A percentile compares a stretch with the other conserved stretches of the same genome.
Conservation (phyloP, 2,329 filamentous ascomycete species). For the Boeremia exigua region DNA sequence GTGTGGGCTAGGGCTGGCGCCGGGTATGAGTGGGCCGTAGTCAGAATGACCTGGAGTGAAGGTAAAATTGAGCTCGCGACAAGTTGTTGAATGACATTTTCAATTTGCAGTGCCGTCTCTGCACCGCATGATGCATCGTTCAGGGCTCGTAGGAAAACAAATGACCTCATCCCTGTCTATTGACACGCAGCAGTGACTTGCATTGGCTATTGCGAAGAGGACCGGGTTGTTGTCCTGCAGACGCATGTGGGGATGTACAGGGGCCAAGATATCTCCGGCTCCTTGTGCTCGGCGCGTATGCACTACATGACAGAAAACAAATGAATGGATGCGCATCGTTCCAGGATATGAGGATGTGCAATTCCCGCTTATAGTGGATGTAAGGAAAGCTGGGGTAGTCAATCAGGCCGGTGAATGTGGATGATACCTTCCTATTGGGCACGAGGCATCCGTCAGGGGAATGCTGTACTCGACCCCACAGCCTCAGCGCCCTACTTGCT, state of each 20-base stretch:
- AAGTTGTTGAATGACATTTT: slow-evolving; percentile 2
- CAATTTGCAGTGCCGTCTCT: slow-evolving; percentile 3
- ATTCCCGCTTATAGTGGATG: neutral
- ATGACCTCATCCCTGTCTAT: slow-evolving; percentile 7
- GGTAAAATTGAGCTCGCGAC: neutral
- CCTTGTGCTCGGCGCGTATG: slow-evolving; percentile 8
- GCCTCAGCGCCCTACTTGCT: neutral
- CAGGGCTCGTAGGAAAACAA: neutral
- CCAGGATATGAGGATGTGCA: slow-evolving; percentile 2
- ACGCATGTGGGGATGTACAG: slow-evolving; percentile 5
- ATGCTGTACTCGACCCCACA: neutral
- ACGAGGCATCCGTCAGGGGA: neutral
- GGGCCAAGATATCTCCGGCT: neutral
- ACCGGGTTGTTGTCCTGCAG: slow-evolving; percentile 13
- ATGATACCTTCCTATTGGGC: slow-evolving; percentile 12
- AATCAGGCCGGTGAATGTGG: neutral
- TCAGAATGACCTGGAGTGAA: slow-evolving; percentile 12
- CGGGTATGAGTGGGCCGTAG: slow-evolving; percentile 13
- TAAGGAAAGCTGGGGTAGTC: slow-evolving; percentile 5
- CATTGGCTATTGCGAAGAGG: neutral
- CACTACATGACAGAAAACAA: neutral
- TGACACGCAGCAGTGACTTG: slow-evolving; percentile 1
- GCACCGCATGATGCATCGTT: slow-evolving; percentile 14
- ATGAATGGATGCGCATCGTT: slow-evolving; percentile 7
- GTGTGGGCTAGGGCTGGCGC: slow-evolving; percentile 1